These are phyloP conservation scores for Phialophora expanda DNA, from an alignment of 2,329 filamentous ascomycete genomes.

Conservation along the genomic window DNA sequence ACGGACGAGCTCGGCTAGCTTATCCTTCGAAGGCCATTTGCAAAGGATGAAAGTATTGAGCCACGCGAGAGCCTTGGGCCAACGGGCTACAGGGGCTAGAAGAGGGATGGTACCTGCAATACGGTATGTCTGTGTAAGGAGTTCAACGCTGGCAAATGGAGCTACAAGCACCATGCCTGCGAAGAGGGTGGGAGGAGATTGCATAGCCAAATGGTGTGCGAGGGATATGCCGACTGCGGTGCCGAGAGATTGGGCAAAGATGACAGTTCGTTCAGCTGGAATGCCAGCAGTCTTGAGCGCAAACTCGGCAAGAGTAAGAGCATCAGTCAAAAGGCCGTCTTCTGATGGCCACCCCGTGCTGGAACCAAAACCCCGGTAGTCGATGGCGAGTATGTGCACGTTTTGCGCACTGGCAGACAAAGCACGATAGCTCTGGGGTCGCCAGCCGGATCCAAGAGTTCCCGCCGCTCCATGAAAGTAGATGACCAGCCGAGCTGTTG, in stretches of 20 bases:
- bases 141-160: conserved; percentile 61
- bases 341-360: conserved; percentile 66
- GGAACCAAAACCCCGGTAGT: conserved; percentile 84
- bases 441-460: conserved; percentile 61
- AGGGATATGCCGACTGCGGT: conserved; percentile 59
- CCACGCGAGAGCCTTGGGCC: conserved; percentile 54
- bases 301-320: conserved; percentile 59
- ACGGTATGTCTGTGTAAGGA: conserved; percentile 62
- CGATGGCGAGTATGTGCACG: conserved; percentile 64
- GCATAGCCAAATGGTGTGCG: conserved; percentile 51
- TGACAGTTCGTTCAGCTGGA: conserved; percentile 60
- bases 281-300: conserved; percentile 59
- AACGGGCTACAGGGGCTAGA: conserved; percentile 57
- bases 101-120: conserved; percentile 62
- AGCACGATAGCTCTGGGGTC: conserved; percentile 62
- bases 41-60: conserved; percentile 56
- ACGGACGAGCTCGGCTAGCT: conserved; percentile 54
- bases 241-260: conserved; percentile 66
- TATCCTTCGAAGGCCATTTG: conserved; percentile 60
- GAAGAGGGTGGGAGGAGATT: conserved; percentile 55
- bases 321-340: conserved; percentile 60
- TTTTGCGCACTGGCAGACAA: conserved; percentile 58
- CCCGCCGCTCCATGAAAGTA: conserved; percentile 64
- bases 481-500: conserved; percentile 53
- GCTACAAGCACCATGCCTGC: conserved; percentile 62